Base-by-base conservation (phyloP, 2,329 filamentous ascomycete species). In the Fusarium devonianum region DNA sequence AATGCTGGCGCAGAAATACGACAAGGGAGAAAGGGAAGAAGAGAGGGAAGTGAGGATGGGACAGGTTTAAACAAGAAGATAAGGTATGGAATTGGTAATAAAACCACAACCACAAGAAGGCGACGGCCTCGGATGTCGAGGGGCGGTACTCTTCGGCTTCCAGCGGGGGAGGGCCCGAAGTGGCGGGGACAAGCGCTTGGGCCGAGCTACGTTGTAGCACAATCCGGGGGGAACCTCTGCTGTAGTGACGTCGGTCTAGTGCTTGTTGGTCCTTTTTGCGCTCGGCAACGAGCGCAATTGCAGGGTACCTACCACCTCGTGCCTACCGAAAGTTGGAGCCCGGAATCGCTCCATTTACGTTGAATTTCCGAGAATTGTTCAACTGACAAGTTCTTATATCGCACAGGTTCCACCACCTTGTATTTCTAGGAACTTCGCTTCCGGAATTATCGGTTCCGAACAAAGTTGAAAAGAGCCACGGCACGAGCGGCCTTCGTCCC, bases 111-210 rank as follows among this genome's bases (percentile, higher is more conserved):
- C 46, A 37, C 43, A 44, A 18, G 17, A 21, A 36, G 18, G 30
- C 4, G 25, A 45, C 56, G 46, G 51, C 49, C 56, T 63, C 62
- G 62, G 62, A 51, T 63, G 59, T 51, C 45, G 25, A 42, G 40
- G 40, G 36, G 35, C 71, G 71, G 71, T 63, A 64, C 64, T 63
- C 67, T 61, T 74, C 71, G 71, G 71, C 71, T 73, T 72, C 66
- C 62, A 61, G 64, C 60, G 68, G 67, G 67, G 64, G 53, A 39
- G 47, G 35, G 52, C 53, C 62, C 57, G 50, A 63, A 43, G 62
- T 64, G 62, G 62, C 53, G 60, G 62, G 43, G 42, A 46, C 47
- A 47, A 48, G 40, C 41, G 33, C 41, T 41, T 51, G 53, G 51
- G 49, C 62, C 62, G 62, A 64, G 58, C 56, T 36, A 52, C n/a